Evolutionary conservation across 352 stramenopile genomes (phyloP), one percentile per base, ranked within the genome.

Genomic region (Pythium vanterpoolii): DNA sequence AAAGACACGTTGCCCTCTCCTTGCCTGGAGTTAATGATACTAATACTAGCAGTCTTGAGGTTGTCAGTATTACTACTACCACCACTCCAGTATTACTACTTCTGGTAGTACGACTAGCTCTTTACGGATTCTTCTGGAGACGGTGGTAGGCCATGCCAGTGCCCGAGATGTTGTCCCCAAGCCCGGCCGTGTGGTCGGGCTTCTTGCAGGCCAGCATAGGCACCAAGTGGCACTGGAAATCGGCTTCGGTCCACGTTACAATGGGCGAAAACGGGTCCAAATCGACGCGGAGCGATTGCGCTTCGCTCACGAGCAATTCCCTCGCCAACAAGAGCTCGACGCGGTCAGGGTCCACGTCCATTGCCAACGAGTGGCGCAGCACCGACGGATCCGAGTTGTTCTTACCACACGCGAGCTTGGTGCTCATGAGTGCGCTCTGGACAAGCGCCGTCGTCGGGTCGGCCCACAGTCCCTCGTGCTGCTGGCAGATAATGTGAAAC

Each of bases 161-260:
- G 47, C 84, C 84, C 4, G 84, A 94, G 48, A 94, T 94, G 68
- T 94, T 94, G 76, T 94, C 84, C 43, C 84, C 84, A 7, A 94
- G 71, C 11, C 84, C 84, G 34, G 81, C 83, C 31, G 84, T 94
- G 57, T 88, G 77, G 59, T 94, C 83, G 6, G 83, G 82, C 28
- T 89, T 86, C 64, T 88, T 90, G 58, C 84, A 94, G 5, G 84
- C 82, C 49, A 94, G 53, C 84, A 94, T 92, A 2, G 84, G 84
- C 38, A 86, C 82, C 44, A 92, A 66, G 47, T 83, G 68, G 59
- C 84, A 94, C 66, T 87, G 70, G 55, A 89, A 94, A 60, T 89
- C 69, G 1, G 73, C 77, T 53, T 93, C 79, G 4, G 77, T 67
- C 83, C 83, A 93, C 56, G 72, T 77, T 14, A 87, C 58, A 9